Evolutionary conservation across 768 basidiomycete species (phyloP).

Genomic region (Coprinellus micaceus): DNA sequence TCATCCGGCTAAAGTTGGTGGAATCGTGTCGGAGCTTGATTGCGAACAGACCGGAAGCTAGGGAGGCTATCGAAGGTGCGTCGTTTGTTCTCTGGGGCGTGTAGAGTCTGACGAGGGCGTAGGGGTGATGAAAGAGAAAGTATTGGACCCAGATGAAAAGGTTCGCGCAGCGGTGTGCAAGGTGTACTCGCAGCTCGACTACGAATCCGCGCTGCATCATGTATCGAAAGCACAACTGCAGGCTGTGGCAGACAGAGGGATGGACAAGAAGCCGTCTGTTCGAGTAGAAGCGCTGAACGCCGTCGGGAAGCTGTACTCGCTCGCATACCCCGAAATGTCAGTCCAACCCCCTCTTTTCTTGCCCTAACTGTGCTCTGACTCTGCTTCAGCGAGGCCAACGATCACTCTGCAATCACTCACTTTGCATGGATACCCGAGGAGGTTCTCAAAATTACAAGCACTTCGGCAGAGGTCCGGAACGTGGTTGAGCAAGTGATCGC

Average conservation of each 20-base stretch:
- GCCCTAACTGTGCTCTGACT: slow-evolving; percentile 1
- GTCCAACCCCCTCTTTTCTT: slow-evolving; percentile 24
- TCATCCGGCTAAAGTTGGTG: slow-evolving; percentile 75
- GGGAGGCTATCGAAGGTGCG: slow-evolving; percentile 70
- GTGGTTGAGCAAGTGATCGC: slow-evolving; percentile 64
- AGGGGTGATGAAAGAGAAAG: background rate
- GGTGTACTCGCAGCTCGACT: slow-evolving; percentile 80
- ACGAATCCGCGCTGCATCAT: slow-evolving; percentile 85
- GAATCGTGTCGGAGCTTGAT: slow-evolving; percentile 65
- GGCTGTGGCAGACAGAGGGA: slow-evolving; percentile 61
- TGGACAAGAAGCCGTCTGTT: slow-evolving; percentile 73
- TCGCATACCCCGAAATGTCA: slow-evolving; percentile 89
- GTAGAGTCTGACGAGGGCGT: too few species aligned
- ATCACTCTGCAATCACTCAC: slow-evolving; percentile 64
- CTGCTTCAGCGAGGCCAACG: slow-evolving; percentile 68
- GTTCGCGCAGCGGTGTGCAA: slow-evolving; percentile 83
- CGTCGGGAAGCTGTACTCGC: slow-evolving; percentile 72
- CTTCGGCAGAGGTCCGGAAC: slow-evolving; percentile 53
- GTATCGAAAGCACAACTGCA: slow-evolving; percentile 62
- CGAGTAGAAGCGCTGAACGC: slow-evolving; percentile 74
- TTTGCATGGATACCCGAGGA: slow-evolving; percentile 92
- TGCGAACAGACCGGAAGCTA: slow-evolving; percentile 60
- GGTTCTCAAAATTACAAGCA: slow-evolving; percentile 55
- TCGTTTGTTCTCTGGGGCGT: slow-evolving; percentile 7
- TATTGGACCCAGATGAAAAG: slow-evolving; percentile 50